Evolutionary conservation across 371 early-diverging fungal species (phyloP), one percentile per base, ranked within the genome.

Genomic region (Coemansia sp.): DNA sequence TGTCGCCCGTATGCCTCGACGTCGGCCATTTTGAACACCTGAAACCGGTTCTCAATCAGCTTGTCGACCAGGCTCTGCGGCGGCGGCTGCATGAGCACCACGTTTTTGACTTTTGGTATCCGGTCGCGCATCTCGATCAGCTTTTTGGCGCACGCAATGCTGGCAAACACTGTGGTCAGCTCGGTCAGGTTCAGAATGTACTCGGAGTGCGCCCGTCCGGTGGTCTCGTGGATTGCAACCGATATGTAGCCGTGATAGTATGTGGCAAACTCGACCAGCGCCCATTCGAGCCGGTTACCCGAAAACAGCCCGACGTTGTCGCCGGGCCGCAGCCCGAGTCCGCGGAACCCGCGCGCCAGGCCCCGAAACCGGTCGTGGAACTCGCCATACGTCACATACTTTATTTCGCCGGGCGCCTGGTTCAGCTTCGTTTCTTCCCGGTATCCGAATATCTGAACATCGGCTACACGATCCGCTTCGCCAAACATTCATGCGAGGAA

Each of bases 261-360:
- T n/a, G 78, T 76, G 12, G 84, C 88, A 58, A 81, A 75, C 57
- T 91, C 94, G 10, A 89, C 67, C 40, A 94, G 81, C 31, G 87
- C 78, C 99, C 99, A 99, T 66, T 99, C 99, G 11, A 90, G 78
- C 39, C 98, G 81, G 76, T 98, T 99, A 56, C 90, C 83, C 12
- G 86, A 71, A 82, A 84, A 90, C 39, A 90, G 72, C 55, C 89
- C 90, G 20, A 90, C 50, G 47, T 61, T 61, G 59, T 74, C 69
- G 39, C 75, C 75, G 14, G 65, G 63, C 49, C 65, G 75, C 59
- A 74, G 41, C 7, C 75, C 75, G 2, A 74, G 66, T 2, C 70
- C 70, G 40, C 61, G 61, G 53, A 74, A 61, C n/a, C 75, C 75
- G 42, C 69, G 65, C 12, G 69, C 61, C 1, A 77, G 66, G 55